Conservation (phyloP, 202 grass and related monocot species). For the Miscanthus sacchariflorus region DNA sequence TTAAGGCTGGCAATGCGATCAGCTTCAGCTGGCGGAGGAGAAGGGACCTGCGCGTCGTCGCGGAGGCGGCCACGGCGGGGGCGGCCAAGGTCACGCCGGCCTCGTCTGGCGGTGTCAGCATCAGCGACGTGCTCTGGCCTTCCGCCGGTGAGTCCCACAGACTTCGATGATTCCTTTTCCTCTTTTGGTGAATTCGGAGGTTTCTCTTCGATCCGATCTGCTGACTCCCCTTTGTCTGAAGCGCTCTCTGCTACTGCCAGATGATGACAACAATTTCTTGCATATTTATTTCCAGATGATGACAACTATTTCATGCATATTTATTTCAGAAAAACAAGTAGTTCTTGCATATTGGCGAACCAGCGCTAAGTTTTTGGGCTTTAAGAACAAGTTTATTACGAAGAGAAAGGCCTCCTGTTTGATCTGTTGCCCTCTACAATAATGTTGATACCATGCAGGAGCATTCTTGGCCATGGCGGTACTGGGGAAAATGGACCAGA, state of each 20-base stretch:
- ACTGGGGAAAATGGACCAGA: constrained; percentile 80
- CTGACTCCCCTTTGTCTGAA: neutral
- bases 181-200: neutral
- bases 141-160: constrained; percentile 66
- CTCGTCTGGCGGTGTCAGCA: constrained; percentile 44
- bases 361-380: neutral
- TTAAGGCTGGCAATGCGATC: neutral
- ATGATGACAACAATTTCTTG: no score
- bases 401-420: neutral
- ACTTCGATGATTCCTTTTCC: neutral
- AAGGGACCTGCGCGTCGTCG: constrained; percentile 20
- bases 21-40: neutral
- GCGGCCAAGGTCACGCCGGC: constrained; percentile 35
- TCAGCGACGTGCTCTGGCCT: constrained; percentile 91
- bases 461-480: constrained; percentile 90
- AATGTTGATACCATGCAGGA: constrained; percentile 44
- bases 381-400: neutral
- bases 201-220: neutral
- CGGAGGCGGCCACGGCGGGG: constrained; percentile 29
- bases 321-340: neutral
- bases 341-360: neutral
- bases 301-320: constrained; percentile 13
- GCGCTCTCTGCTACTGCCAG: neutral
- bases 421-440: neutral
- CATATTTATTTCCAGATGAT: neutral